Base-by-base conservation (phyloP, 768 basidiomycete species). In the Symmetrospora coprosmae region DNA sequence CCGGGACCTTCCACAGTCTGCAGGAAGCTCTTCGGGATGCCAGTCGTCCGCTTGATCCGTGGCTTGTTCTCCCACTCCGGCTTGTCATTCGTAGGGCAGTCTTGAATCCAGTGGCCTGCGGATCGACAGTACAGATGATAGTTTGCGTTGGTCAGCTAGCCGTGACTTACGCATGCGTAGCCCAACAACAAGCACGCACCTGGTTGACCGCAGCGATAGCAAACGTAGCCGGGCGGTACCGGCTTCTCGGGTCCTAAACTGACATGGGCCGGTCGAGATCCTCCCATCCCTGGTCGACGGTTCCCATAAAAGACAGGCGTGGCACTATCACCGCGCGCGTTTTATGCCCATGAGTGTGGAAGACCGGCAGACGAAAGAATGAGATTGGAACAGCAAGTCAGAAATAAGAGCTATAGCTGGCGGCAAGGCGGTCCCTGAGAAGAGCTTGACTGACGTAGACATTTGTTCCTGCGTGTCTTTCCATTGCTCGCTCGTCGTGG, bases 381-480 rank as follows among this genome's bases (percentile, higher is more conserved):
- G 43, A 28, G 49, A 48, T 46, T 25, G 9, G 43, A 16, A 13
- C 25, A 46, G 9, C 25, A 16, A 50, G 5, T 50, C 25, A 80
- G 74, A 79, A 76, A 75, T 78, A 73, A 75, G 76, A 75, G 72
- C 72, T 70, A 69, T 68, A 73, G 16, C 4, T 40, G 3, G 21
- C 17, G 31, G 35, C 21, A 41, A 5, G 71, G 78, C 78, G 62
- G 23, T n/a, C 30, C 27, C 9, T 13, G 51, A 27, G 35, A 67
- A 41, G 27, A 60, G n/a, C 6, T 25, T 21, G 19, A 90, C 91
- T 78, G 78, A 99, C 94, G 88, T 84, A 72, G 90, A 85, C 91
- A 99, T 96, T 80, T 92, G 89, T 79, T 96, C 90, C 76, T 96
- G 89, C 71, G 90, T 85, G 80, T 91, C 86, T 77, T 94, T 86